A percentile compares a stretch with the other conserved stretches of the same genome.
Conservation (phyloP, 2,329 filamentous ascomycete species). For the Monosporascus ibericus region DNA sequence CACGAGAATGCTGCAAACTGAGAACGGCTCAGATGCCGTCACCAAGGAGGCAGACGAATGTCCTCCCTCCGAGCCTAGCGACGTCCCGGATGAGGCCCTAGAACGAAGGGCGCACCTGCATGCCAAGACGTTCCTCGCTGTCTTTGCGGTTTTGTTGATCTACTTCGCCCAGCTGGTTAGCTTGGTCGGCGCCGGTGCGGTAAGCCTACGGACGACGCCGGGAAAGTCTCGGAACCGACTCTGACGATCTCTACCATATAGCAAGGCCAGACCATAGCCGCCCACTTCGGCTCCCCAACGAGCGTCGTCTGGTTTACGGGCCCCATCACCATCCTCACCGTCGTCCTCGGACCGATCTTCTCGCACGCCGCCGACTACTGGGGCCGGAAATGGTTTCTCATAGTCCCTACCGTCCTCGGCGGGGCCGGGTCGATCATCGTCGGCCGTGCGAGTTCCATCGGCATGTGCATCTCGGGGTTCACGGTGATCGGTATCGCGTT, state of each 20-base stretch:
- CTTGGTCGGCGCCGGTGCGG: constrained; percentile 29
- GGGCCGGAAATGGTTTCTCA: constrained; percentile 36
- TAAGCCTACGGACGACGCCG: constrained; percentile 14
- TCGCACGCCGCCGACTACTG: constrained; percentile 36
- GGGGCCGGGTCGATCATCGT: constrained; percentile 30
- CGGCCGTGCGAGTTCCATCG: constrained; percentile 26
- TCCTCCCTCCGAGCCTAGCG: neutral
- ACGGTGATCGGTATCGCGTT: constrained; percentile 28
- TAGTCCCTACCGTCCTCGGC: constrained; percentile 27
- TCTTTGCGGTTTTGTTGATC: constrained; percentile 28
- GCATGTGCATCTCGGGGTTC: constrained; percentile 32
- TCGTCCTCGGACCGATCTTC: constrained; percentile 28
- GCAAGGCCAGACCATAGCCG: constrained; percentile 28
- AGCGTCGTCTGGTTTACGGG: constrained; percentile 29
- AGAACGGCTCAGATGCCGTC: neutral
- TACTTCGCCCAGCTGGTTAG: constrained; percentile 30
- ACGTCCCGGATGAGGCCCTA: neutral
- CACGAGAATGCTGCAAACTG: neutral
- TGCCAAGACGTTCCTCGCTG: constrained; percentile 28
- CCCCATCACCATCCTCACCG: constrained; percentile 30
- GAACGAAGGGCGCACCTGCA: constrained; percentile 19
- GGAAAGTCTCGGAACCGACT: neutral
- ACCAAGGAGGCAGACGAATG: neutral
- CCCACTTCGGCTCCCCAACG: constrained; percentile 15
- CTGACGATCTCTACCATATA: constrained; percentile 3